Conservation (phyloP, 2,329 filamentous ascomycete species). For the Trichoderma sp. region DNA sequence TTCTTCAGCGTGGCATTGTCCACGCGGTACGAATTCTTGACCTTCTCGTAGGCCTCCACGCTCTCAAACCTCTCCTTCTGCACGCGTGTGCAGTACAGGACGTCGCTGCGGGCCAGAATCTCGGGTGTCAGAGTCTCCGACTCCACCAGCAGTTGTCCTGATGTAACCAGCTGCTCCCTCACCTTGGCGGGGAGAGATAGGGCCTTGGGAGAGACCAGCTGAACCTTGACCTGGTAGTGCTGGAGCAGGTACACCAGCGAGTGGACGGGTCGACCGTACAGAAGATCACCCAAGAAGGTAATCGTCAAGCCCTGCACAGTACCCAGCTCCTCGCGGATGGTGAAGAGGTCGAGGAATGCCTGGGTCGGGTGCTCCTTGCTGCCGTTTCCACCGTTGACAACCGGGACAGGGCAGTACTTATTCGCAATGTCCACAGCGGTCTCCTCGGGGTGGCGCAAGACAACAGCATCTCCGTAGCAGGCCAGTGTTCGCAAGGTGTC, state of each 20-base stretch:
- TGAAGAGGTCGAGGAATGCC: conserved; percentile 96
- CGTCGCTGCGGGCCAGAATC: conserved; percentile 80
- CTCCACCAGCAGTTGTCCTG: conserved; percentile 75
- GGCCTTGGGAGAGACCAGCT: conserved; percentile 80
- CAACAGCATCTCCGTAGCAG: conserved; percentile 91
- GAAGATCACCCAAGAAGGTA: conserved; percentile 90
- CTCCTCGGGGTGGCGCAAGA: conserved; percentile 90
- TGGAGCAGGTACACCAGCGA: conserved; percentile 89
- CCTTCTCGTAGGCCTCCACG: conserved; percentile 72
- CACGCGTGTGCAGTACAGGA: conserved; percentile 94
- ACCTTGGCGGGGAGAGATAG: conserved; percentile 75
- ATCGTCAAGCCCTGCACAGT: conserved; percentile 94
- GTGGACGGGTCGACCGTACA: conserved; percentile 92
- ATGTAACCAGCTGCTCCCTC: conserved; percentile 64
- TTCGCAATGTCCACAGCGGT: conserved; percentile 75
- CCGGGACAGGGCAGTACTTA: conserved; percentile 83
- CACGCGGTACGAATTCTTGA: conserved; percentile 86
- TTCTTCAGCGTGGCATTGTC: conserved; percentile 87
- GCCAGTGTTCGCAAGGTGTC: conserved; percentile 91
- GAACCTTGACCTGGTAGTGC: conserved; percentile 92
- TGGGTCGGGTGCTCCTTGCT: conserved; percentile 96
- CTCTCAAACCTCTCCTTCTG: conserved; percentile 95
- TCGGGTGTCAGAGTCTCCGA: conserved; percentile 78
- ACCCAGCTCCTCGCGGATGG: conserved; percentile 94
- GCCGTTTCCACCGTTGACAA: conserved; percentile 97